These are phyloP conservation scores for Ogataea wickerhamii DNA, from an alignment of 805 yeast genomes.

Conservation along the genomic window DNA sequence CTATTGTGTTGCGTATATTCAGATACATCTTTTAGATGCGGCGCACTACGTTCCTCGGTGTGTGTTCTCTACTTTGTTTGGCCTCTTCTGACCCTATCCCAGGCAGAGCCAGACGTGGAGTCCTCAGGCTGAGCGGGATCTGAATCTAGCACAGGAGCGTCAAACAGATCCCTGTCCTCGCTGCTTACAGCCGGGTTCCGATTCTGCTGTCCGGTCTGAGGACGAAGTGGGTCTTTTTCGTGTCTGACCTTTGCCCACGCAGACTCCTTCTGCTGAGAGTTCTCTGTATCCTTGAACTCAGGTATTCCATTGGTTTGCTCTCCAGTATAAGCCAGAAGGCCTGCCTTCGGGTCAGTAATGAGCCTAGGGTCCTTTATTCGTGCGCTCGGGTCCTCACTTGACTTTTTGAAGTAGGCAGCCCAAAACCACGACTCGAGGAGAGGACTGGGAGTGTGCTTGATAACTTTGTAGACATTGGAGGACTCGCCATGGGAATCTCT, in stretches of 20 bases:
- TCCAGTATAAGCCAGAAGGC: constrained; percentile 1
- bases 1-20: neutral
- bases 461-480: constrained; percentile 19
- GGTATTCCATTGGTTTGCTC: constrained; percentile 8
- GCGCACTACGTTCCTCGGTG: too few species aligned
- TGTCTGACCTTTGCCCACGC: constrained; percentile 25
- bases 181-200: neutral
- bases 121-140: neutral
- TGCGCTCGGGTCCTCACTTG: constrained; percentile 48
- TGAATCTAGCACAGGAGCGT: constrained; percentile 1
- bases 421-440: constrained; percentile 32
- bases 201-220: neutral
- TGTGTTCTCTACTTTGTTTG: constrained; percentile 4
- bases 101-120: constrained; percentile 15
- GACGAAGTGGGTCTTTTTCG: constrained; percentile 7
- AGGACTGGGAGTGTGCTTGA: constrained; percentile 27
- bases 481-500: constrained; percentile 25
- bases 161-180: neutral
- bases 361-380: constrained; percentile 54
- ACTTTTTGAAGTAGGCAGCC: constrained; percentile 50
- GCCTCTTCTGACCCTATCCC: constrained; percentile 25
- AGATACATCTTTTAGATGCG: too few species aligned
- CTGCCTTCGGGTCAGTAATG: constrained; percentile 3
- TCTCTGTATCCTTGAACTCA: constrained; percentile 3
- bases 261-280: constrained; percentile 1